Percentiles rank a stretch among this genome's conserved stretches.
Conservation (phyloP, 176 grass and related monocot genomes). For the Cymbopogon citratus region DNA sequence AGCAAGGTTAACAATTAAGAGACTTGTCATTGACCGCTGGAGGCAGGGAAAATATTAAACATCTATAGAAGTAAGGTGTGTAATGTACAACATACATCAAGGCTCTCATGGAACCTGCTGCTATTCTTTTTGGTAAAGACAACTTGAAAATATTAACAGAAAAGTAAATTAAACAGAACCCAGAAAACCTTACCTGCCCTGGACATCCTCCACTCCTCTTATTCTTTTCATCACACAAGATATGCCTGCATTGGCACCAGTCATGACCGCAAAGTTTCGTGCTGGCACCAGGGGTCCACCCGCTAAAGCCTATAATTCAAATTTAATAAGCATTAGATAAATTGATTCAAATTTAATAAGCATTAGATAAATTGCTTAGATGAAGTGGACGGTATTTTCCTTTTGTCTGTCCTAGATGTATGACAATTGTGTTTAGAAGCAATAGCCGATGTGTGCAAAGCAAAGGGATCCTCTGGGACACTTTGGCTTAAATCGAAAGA, state of each 20-base stretch:
- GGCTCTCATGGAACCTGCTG: not conserved
- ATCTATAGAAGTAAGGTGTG: not conserved
- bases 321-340: not conserved
- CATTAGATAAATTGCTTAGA: not conserved
- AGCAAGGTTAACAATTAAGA: not conserved
- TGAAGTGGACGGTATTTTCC: not conserved
- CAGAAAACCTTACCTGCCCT: conserved; percentile 57
- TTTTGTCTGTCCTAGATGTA: not conserved
- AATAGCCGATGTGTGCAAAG: not conserved
- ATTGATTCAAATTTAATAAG: not conserved
- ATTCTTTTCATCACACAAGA: conserved; percentile 92
- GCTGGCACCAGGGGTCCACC: conserved; percentile 91
- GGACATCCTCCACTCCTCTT: conserved; percentile 90
- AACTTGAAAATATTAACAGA: conserved; percentile 5
- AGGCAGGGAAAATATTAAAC: not conserved
- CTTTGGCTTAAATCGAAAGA: conserved; percentile 13
- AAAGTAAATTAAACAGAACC: not conserved
- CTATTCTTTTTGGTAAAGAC: not conserved
- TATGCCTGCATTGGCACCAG: conserved; percentile 90
- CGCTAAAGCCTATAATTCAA: conserved; percentile 68
- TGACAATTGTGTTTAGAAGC: not conserved
- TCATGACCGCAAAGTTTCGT: conserved; percentile 99
- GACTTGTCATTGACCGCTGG: not conserved
- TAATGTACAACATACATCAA: not conserved
- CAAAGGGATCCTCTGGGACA: not conserved